Base-by-base conservation (phyloP, 2,329 filamentous ascomycete genomes). In the Aspergillus aculeatinus region DNA sequence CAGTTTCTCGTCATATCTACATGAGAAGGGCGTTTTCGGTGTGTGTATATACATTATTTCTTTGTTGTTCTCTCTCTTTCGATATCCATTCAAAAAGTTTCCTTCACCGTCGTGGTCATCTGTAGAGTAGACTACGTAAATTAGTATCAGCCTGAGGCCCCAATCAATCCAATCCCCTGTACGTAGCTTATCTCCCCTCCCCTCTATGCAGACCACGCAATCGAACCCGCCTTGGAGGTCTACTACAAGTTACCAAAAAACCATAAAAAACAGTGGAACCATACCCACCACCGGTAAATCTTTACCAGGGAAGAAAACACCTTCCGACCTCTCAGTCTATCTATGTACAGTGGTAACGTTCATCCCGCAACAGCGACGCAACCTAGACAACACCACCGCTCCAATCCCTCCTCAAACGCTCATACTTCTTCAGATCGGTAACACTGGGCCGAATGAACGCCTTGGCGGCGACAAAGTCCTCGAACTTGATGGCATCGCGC, bases 361-460 rank as follows among this genome's bases (percentile, higher is more conserved):
- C 23, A 44, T 25, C 9, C 21, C 14, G n/a, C n/a, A 6, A 53
- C 11, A n/a, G 12, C 25, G 35, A 35, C 25, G 14, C 33, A 55
- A 57, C 59, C 67, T 66, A 75, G 33, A 72, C 50, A 48, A 70
- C 69, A 48, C 74, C 75, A 23, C 70, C 73, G 51, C 77, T 76
- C 77, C 83, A 84, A 58, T 80, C 77, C 64, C 80, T 75, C 68
- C 79, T 79, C 63, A 88, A 64, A 60, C 74, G 76, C 64, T 86
- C 81, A 71, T 87, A 89, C 68, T 81, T 83, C 67, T 75, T 78
- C 63, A 85, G 76, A 68, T 86, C 83, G 14, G 81, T 79, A n/a
- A 87, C 84, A 73, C 82, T 85, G 21, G 78, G 78, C 42, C 74
- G 67, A 57, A 79, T 70, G 52, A 74, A 75, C 16, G 71, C 64